Evolutionary conservation across 2,329 filamentous ascomycete genomes (phyloP).

Genomic region (Microdochium bolleyi): DNA sequence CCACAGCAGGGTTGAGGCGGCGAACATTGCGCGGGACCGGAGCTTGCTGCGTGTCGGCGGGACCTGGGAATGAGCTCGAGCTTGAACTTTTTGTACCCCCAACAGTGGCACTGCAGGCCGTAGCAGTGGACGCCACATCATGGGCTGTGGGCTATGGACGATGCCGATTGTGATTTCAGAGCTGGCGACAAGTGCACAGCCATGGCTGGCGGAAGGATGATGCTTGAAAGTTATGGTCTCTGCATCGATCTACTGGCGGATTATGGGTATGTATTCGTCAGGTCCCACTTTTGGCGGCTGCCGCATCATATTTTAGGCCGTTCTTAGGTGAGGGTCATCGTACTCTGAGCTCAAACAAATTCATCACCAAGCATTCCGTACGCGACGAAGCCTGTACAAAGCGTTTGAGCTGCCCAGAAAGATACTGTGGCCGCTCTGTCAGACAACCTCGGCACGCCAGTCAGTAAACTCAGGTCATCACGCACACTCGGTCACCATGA

Average conservation of each 20-base stretch:
- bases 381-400: too few species aligned
- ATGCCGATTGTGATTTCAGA: not conserved
- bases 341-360: not conserved
- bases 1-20: constrained; percentile 30
- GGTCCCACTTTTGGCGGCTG: too few species aligned
- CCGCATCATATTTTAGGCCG: too few species aligned
- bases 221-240: too few species aligned
- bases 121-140: not conserved
- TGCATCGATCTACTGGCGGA: too few species aligned
- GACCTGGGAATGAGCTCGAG: too few species aligned
- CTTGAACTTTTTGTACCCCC: not conserved
- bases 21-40: not conserved
- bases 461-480: too few species aligned
- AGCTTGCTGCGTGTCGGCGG: not conserved
- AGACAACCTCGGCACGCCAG: not conserved
- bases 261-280: too few species aligned
- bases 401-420: not conserved
- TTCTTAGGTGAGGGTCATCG: not conserved
- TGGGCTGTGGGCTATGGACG: not conserved
- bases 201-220: not conserved
- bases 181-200: not conserved
- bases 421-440: too few species aligned
- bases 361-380: too few species aligned
- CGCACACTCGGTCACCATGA: not conserved
- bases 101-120: not conserved